phyloP scores from a whole-genome alignment of 73 alveolate species.

The Effrenium voratum region DNA sequence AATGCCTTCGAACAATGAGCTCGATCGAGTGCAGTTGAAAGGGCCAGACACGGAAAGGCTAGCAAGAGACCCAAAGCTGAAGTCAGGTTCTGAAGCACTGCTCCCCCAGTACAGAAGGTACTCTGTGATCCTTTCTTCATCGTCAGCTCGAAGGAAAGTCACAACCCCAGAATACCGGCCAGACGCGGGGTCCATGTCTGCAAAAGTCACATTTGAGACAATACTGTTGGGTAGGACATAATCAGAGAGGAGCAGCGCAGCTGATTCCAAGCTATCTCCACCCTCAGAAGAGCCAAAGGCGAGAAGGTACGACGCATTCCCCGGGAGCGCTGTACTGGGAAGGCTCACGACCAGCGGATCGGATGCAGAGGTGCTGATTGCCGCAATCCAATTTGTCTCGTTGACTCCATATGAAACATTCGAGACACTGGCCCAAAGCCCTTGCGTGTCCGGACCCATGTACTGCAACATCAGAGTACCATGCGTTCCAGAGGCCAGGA shows the following conservation, averaged over 20 bases:
- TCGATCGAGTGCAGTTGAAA: not conserved
- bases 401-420: not conserved
- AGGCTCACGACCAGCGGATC: slow-evolving; percentile 19
- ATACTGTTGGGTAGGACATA: slow-evolving; percentile 1
- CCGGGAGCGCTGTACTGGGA: slow-evolving; percentile 3
- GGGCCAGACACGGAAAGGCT: not conserved
- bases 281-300: slow-evolving; percentile 16
- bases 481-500: not conserved
- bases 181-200: not conserved
- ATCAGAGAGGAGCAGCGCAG: not conserved
- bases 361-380: not conserved
- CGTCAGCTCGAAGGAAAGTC: not conserved
- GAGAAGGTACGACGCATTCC: slow-evolving; percentile 23
- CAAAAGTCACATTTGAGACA: slow-evolving; percentile 16
- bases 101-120: slow-evolving; percentile 49
- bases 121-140: slow-evolving; percentile 25
- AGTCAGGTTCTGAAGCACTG: slow-evolving; percentile 14
- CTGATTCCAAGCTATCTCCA: slow-evolving; percentile 25
- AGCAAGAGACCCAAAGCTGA: not conserved
- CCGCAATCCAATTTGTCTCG: not conserved
- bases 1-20: too few species aligned
- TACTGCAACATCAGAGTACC: not conserved
- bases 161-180: slow-evolving; percentile 32
- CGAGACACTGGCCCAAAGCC: too few species aligned
- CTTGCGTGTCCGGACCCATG: not conserved